These are phyloP conservation scores for Lasiodiplodia citricola DNA, from an alignment of 2,329 filamentous ascomycete species.

Conservation along the genomic window DNA sequence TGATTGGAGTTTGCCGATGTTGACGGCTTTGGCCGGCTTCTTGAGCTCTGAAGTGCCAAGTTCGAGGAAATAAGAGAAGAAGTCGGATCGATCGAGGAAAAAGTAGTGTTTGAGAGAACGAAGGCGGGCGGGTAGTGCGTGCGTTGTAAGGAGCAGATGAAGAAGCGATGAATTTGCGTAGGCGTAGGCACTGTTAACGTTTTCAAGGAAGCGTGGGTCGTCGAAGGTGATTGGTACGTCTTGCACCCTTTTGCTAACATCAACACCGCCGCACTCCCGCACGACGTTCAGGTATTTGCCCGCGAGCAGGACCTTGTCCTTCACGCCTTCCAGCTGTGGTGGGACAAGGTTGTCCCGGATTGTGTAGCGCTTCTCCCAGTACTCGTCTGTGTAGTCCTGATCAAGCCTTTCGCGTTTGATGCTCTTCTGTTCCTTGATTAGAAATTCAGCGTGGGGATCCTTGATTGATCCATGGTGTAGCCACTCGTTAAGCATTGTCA, in stretches of 20 bases:
- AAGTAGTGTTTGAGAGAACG: conserved; percentile 98
- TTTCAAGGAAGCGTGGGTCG: conserved; percentile 88
- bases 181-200: conserved; percentile 93
- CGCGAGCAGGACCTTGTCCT: conserved; percentile 91
- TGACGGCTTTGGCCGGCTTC: conserved; percentile 87
- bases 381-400: conserved; percentile 97
- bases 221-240: conserved; percentile 94
- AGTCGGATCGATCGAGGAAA: conserved; percentile 96
- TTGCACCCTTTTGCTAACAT: conserved; percentile 84
- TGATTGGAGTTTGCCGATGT: conserved; percentile 91
- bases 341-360: conserved; percentile 90
- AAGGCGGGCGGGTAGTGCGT: conserved; percentile 84
- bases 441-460: conserved; percentile 90
- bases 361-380: conserved; percentile 98
- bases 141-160: conserved; percentile 87
- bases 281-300: conserved; percentile 99
- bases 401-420: conserved; percentile 89
- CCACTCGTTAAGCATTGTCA: conserved; percentile 99
- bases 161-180: conserved; percentile 94
- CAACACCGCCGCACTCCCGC: conserved; percentile 92
- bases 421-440: conserved; percentile 95
- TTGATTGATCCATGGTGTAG: conserved; percentile 93
- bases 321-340: conserved; percentile 86
- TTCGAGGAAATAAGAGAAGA: conserved; percentile 97
- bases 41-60: conserved; percentile 86